Conservation (phyloP, 2,329 filamentous ascomycete species). For the Pyrenophora tritici-repentis region DNA sequence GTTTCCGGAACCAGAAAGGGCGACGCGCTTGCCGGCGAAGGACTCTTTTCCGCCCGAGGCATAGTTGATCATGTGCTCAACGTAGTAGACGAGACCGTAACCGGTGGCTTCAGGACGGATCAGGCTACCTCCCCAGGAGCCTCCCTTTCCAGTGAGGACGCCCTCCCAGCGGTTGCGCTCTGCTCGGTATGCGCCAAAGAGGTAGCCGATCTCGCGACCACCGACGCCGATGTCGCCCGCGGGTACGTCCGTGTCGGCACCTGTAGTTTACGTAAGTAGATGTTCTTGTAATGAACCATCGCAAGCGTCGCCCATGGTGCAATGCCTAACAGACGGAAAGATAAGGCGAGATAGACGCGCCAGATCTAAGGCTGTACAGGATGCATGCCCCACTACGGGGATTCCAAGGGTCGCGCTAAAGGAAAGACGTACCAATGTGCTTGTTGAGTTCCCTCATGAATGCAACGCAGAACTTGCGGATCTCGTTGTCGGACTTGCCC, state of each 20-base stretch:
- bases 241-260: constrained; percentile 92
- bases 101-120: constrained; percentile 97
- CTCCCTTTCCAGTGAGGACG: constrained; percentile 93
- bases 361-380: constrained; percentile 17
- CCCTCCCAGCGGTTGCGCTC: constrained; percentile 92
- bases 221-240: constrained; percentile 96
- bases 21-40: constrained; percentile 89
- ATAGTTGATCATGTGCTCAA: constrained; percentile 68
- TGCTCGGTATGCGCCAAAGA: constrained; percentile 93
- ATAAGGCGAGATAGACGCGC: constrained; percentile 21
- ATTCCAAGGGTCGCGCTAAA: constrained; percentile 7
- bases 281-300: constrained; percentile 43
- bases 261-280: constrained; percentile 37
- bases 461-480: constrained; percentile 91
- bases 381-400: constrained; percentile 18
- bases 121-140: constrained; percentile 87
- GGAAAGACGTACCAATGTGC: constrained; percentile 67
- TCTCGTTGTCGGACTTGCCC: constrained; percentile 96
- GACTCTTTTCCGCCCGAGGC: constrained; percentile 76
- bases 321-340: constrained; percentile 12
- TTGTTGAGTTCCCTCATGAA: constrained; percentile 97
- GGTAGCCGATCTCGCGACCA: constrained; percentile 87
- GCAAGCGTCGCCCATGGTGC: constrained; percentile 9
- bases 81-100: constrained; percentile 85
- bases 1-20: constrained; percentile 96